Evolutionary conservation across 169 alveolate genomes (phyloP), one percentile per base, ranked within the genome.

Genomic region (Besnoitia besnoiti): DNA sequence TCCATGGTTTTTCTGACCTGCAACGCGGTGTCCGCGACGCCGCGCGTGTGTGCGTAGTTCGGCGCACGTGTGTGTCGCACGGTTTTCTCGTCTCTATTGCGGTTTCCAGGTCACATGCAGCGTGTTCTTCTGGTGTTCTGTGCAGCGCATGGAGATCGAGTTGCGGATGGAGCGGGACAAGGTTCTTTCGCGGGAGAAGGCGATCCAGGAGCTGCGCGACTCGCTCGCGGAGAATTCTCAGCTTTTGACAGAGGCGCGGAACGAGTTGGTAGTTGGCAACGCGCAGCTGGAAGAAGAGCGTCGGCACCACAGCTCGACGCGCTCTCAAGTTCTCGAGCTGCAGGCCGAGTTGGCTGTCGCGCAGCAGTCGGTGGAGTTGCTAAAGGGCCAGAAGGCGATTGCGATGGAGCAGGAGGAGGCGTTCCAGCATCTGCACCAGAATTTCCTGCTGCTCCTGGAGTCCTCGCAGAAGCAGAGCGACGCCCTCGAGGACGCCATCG

Each of bases 161-260:
- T 37, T 77, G 61, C 87, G 87, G 7, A 16, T 77, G 40, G 87
- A 77, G 87, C 50, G 47, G 30, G 87, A 77, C 87, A 37, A 40
- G 30, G 59, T 77, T 14, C 55, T 77, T 19, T 42, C 59, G 61
- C 61, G 87, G 8, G 87, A 77, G 55, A 24, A 42, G 24, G 30
- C 87, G 40, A 42, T 42, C 30, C 87, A 77, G 30, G 59, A 77
- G 49, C 37, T 77, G 59, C 55, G 55, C 7, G 87, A 37, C 7
- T 19, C 87, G 0, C 39, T 77, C 59, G 47, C 10, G 16, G 87
- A 77, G 21, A 37, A 77, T 4, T 51, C n/a, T 12, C 87, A 42
- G 59, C 87, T 77, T 2, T 42, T 37, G 59, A 37, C 30, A 30
- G 50, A 37, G 40, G 87, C 87, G 40, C 12, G 35, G 40, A 55